These are phyloP conservation scores for Lavandula angustifolia DNA, from an alignment of 257 asterid genomes.

Conservation along the genomic window DNA sequence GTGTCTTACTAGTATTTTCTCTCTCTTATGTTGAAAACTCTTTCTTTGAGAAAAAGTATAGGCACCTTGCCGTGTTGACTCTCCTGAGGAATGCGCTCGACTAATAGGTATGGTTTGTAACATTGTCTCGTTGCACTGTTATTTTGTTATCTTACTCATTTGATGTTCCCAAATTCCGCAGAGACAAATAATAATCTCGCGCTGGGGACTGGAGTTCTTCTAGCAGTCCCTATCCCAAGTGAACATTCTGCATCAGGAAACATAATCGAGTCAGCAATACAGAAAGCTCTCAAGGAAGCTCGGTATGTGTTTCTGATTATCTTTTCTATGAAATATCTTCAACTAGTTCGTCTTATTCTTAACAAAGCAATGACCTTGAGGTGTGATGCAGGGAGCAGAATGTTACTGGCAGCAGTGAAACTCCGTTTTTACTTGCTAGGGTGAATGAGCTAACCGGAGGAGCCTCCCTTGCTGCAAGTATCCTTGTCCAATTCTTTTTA, in stretches of 20 bases:
- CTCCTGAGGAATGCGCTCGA: conserved; percentile 87
- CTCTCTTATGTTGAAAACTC: conserved; percentile 13
- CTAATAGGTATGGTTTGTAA: conserved; percentile 54
- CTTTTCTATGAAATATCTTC: conserved; percentile 21
- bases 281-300: conserved; percentile 80
- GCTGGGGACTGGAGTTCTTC: conserved; percentile 68
- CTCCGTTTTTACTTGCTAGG: conserved; percentile 89
- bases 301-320: conserved; percentile 46
- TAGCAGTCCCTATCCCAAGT: conserved; percentile 86
- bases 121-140: conserved; percentile 5
- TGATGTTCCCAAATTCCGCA: conserved; percentile 29
- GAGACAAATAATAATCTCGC: conserved; percentile 63
- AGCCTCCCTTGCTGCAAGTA: conserved; percentile 90
- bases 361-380: conserved; percentile 17
- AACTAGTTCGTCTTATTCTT: background rate
- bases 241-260: conserved; percentile 86
- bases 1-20: background rate
- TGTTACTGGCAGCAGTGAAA: conserved; percentile 80
- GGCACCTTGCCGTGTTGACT: conserved; percentile 90
- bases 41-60: conserved; percentile 29
- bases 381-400: conserved; percentile 67
- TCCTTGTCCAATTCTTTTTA: conserved; percentile 43
- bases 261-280: conserved; percentile 75
- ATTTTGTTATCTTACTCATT: conserved; percentile 18
- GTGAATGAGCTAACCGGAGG: conserved; percentile 94